Evolutionary conservation across 768 basidiomycete species (phyloP).

Genomic region (Mycena leptocephala): DNA sequence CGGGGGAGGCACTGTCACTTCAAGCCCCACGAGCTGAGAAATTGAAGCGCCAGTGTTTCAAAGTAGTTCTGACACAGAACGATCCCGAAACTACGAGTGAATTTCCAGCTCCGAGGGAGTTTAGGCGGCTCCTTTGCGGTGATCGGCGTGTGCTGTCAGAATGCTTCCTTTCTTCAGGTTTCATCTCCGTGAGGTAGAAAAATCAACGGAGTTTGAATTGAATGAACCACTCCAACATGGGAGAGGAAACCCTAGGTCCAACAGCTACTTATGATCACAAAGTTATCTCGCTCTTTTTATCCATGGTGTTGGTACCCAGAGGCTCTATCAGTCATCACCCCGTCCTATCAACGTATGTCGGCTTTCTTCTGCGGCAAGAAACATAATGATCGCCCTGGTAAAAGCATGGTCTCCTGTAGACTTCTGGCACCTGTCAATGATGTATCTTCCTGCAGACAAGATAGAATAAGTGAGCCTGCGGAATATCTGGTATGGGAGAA

Average conservation of each 20-base stretch:
- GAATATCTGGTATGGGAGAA: conserved; percentile 12
- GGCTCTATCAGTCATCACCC: conserved; percentile 11
- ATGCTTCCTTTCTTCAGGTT: conserved; percentile 18
- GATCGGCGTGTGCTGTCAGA: conserved; percentile 19
- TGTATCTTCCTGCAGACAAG: conserved; percentile 17
- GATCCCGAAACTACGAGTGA: conserved; percentile 12
- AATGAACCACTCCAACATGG: conserved; percentile 17
- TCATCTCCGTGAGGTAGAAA: conserved; percentile 8
- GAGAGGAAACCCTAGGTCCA: conserved; percentile 13
- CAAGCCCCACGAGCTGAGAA: conserved; percentile 15
- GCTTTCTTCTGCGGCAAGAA: conserved; percentile 15
- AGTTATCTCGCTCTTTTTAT: background rate
- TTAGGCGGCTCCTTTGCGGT: conserved; percentile 13
- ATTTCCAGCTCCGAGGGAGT: conserved; percentile 15
- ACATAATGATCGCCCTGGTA: conserved; percentile 20
- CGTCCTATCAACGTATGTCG: conserved; percentile 17
- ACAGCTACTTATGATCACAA: conserved; percentile 7
- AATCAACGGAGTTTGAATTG: conserved; percentile 12
- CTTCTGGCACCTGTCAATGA: conserved; percentile 28
- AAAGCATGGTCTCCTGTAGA: conserved; percentile 18
- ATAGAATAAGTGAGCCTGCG: conserved; percentile 22
- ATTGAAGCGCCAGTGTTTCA: conserved; percentile 18
- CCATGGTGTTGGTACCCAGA: background rate
- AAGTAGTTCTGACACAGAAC: conserved; percentile 9
- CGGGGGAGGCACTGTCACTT: conserved; percentile 18